Conservation (phyloP, 768 basidiomycete genomes). For the Boletus vinaceobasis region DNA sequence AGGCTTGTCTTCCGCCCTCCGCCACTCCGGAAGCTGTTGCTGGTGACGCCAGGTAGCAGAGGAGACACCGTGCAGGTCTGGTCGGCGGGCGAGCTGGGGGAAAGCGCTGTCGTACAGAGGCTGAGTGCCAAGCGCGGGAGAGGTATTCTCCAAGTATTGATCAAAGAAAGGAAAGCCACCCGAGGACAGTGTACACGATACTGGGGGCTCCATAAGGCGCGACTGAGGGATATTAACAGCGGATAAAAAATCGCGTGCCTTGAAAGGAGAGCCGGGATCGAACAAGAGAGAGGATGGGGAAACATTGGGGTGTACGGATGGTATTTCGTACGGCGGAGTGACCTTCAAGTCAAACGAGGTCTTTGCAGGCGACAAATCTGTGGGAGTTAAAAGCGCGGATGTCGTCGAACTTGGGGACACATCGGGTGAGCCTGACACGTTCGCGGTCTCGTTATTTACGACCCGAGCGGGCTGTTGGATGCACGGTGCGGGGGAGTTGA, state of each 20-base stretch:
- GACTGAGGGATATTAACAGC: slow-evolving; percentile 22
- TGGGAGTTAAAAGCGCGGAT: slow-evolving; percentile 69
- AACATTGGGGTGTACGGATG: slow-evolving; percentile 23
- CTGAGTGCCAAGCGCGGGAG: slow-evolving; percentile 37
- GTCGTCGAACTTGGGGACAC: slow-evolving; percentile 71
- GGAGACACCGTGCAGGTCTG: slow-evolving; percentile 13
- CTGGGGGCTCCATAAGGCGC: slow-evolving; percentile 22
- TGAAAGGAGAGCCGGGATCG: slow-evolving; percentile 40
- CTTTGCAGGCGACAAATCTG: slow-evolving; percentile 66
- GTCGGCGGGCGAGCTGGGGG: slow-evolving; percentile 23
- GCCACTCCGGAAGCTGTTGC: slow-evolving; percentile 42
- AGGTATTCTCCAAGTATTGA: slow-evolving; percentile 45
- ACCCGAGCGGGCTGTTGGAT: slow-evolving; percentile 42
- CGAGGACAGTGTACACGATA: slow-evolving; percentile 19
- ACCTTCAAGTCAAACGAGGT: slow-evolving; percentile 54
- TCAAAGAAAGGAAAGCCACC: slow-evolving; percentile 47
- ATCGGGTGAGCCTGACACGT: slow-evolving; percentile 54
- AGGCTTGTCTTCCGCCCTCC: slow-evolving; percentile 34
- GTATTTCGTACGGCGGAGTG: slow-evolving; percentile 50
- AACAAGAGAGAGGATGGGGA: slow-evolving; percentile 42
- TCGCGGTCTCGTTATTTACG: slow-evolving; percentile 40
- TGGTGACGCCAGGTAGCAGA: slow-evolving; percentile 25
- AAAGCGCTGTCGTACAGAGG: slow-evolving; percentile 33
- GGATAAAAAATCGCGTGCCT: slow-evolving; percentile 30
- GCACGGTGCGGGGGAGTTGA: slow-evolving; percentile 67